Evolutionary conservation across 1,284 basidiomycete species (phyloP).

Genomic region (Rhodotorula mucilaginosa): DNA sequence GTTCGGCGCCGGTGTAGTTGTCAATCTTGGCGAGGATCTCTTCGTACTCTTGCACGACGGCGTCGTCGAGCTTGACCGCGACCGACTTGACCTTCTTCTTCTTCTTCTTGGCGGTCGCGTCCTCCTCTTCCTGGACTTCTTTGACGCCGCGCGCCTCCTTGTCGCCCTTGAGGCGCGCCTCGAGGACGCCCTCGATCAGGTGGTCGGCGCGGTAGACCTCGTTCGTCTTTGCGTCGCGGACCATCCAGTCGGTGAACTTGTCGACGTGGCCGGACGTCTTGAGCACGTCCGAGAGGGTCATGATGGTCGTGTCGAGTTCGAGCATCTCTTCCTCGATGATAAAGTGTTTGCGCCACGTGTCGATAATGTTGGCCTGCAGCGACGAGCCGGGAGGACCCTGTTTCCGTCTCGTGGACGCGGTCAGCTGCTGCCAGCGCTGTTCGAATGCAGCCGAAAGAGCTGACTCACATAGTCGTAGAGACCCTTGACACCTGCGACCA

Average conservation of each 20-base stretch:
- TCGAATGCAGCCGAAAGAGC: no score
- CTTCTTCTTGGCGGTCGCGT: conserved; percentile 75
- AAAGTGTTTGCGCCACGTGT: conserved; percentile 97
- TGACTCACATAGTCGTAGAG: conserved; percentile 77
- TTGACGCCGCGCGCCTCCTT: conserved; percentile 79
- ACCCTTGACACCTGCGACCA: conserved; percentile 75
- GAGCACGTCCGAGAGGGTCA: conserved; percentile 92
- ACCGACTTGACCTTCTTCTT: conserved; percentile 74
- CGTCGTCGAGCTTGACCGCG: conserved; percentile 75
- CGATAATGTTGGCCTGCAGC: conserved; percentile 93
- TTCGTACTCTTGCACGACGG: conserved; percentile 74
- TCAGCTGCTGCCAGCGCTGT: conserved; percentile 1
- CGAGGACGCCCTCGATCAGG: conserved; percentile 88
- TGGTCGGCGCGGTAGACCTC: conserved; percentile 98
- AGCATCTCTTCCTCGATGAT: conserved; percentile 99
- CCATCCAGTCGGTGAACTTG: conserved; percentile 99
- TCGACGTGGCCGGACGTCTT: conserved; percentile 98
- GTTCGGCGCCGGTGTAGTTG: conserved; percentile 85
- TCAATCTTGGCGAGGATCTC: conserved; percentile 88
- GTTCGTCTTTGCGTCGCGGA: conserved; percentile 88
- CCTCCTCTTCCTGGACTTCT: conserved; percentile 59
- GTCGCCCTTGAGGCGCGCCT: conserved; percentile 85
- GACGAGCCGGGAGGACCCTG: conserved; percentile 70
- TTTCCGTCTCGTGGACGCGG: not conserved
- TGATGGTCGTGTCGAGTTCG: conserved; percentile 96